Conservation (phyloP, 2,329 filamentous ascomycete genomes). For the Stachybotrys echinatus region DNA sequence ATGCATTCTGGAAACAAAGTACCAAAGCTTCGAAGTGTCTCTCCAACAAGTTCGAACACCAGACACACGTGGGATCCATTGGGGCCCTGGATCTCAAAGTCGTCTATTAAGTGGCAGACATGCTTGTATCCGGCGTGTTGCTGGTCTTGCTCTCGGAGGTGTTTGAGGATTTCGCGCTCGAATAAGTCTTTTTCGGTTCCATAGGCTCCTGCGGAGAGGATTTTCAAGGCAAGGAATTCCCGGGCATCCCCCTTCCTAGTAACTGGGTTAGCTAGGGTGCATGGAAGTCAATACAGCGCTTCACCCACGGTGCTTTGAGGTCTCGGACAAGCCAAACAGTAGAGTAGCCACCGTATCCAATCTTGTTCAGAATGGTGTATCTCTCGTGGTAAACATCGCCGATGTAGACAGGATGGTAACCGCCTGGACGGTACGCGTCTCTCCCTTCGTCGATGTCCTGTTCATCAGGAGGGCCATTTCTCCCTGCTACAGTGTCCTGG, state of each 20-base stretch:
- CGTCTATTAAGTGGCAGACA: constrained; percentile 11
- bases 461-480: too few relatives aligned
- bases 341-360: constrained; percentile 12
- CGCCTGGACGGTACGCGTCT: constrained; percentile 5
- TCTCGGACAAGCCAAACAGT: constrained; percentile 13
- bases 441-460: constrained; percentile 8
- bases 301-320: too few relatives aligned
- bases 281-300: neutral
- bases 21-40: constrained; percentile 13
- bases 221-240: constrained; percentile 19
- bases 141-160: constrained; percentile 8
- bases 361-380: constrained; percentile 11
- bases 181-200: constrained; percentile 7
- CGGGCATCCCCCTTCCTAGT: neutral
- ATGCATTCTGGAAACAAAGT: constrained; percentile 6
- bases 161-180: constrained; percentile 11
- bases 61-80: constrained; percentile 23
- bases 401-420: constrained; percentile 11
- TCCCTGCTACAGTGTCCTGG: too few relatives aligned
- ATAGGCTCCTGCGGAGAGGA: constrained; percentile 14
- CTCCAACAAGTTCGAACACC: constrained; percentile 22
- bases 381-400: constrained; percentile 7
- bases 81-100: constrained; percentile 21
- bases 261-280: neutral
- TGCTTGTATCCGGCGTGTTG: constrained; percentile 1